Conservation (phyloP, 1,284 basidiomycete species). For the Ceratobasidium sp. region DNA sequence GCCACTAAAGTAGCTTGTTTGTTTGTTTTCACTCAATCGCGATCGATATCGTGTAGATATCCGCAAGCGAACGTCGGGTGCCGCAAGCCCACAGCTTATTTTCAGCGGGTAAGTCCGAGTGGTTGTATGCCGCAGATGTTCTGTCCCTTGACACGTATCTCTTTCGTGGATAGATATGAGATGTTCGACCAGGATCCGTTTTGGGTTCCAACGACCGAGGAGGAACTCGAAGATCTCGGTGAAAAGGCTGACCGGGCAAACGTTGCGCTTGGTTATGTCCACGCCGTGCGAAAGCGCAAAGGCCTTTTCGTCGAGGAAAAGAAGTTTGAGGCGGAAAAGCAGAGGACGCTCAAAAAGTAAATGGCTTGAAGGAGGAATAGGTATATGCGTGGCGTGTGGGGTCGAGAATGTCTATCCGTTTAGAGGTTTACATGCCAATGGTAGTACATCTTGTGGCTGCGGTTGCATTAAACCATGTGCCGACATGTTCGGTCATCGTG, state of each 20-base stretch:
- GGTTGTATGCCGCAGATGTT: not conserved
- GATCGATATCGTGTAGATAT: constrained; percentile 68
- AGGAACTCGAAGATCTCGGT: constrained; percentile 96
- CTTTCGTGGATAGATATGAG: constrained; percentile 67
- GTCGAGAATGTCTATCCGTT: not conserved
- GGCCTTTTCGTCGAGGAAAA: constrained; percentile 95
- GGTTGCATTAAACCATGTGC: not conserved
- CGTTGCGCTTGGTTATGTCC: constrained; percentile 94
- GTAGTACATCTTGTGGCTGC: not conserved
- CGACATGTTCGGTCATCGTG: not conserved
- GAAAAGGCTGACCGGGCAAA: constrained; percentile 95
- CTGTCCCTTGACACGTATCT: not conserved
- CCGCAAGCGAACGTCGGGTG: constrained; percentile 93
- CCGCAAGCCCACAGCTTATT: constrained; percentile 94
- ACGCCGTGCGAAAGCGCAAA: constrained; percentile 88
- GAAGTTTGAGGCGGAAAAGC: constrained; percentile 95
- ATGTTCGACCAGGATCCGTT: constrained; percentile 93
- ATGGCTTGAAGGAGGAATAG: not conserved
- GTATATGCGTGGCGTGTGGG: constrained; percentile 8
- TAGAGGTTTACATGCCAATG: not conserved
- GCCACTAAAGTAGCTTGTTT: constrained; percentile 12
- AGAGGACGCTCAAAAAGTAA: constrained; percentile 90
- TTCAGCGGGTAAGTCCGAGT: constrained; percentile 81
- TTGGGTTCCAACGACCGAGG: constrained; percentile 98
- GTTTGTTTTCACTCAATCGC: not conserved